phyloP scores from a whole-genome alignment of 2,329 filamentous ascomycete species.

The Parascedosporium putredinis region DNA sequence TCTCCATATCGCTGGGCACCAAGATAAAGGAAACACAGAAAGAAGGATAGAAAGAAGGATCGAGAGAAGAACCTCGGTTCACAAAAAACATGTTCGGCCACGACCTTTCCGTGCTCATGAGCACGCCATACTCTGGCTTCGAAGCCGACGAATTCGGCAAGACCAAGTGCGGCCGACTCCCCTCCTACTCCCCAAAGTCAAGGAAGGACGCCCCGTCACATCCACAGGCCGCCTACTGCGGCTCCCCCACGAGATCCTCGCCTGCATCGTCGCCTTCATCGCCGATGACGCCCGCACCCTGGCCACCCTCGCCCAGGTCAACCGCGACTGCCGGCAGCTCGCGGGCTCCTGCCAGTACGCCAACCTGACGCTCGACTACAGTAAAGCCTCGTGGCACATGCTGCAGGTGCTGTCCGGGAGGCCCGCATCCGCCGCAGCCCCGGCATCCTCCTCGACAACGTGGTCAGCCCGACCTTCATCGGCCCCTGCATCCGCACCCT shows the following conservation, averaged over 20 bases:
- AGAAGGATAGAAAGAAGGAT: too few species aligned
- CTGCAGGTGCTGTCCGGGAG: background rate
- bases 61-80: too few species aligned
- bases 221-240: background rate
- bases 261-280: background rate
- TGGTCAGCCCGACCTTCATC: background rate
- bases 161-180: background rate
- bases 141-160: background rate
- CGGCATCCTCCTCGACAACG: background rate
- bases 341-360: background rate
- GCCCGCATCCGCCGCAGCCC: background rate
- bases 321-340: background rate
- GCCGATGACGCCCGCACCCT: background rate
- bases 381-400: background rate
- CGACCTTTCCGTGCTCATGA: background rate
- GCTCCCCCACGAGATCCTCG: background rate
- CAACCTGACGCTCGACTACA: background rate
- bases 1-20: too few species aligned
- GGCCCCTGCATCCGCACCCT: background rate
- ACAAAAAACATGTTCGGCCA: background rate
- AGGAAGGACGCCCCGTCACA: background rate
- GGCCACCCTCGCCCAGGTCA: background rate
- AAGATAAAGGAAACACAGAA: too few species aligned
- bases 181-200: background rate
- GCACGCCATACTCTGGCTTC: background rate